A percentile compares a stretch with the other conserved stretches of the same genome.
phyloP scores from a whole-genome alignment of 1,284 basidiomycete genomes.

The Boletus sp. region DNA sequence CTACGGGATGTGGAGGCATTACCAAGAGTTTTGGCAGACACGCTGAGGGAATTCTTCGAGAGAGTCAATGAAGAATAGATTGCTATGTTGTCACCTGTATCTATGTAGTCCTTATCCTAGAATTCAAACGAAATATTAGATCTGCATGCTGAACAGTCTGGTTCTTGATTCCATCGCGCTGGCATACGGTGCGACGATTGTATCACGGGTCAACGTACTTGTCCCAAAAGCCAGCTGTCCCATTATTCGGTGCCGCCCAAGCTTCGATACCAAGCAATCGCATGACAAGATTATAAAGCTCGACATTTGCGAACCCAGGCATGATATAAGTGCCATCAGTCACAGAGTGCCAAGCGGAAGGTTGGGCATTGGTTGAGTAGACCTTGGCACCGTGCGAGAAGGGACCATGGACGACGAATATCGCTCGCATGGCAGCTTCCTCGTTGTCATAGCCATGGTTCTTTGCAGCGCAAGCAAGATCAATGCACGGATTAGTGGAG shows the following conservation, averaged over 20 bases:
- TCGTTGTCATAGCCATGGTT: conserved; percentile 84
- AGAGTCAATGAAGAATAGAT: conserved; percentile 57
- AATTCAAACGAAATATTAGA: conserved; percentile 6
- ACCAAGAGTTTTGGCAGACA: conserved; percentile 89
- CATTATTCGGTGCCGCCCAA: conserved; percentile 65
- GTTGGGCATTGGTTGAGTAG: conserved; percentile 29
- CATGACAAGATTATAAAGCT: conserved; percentile 81
- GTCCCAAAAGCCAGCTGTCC: conserved; percentile 78
- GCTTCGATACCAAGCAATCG: conserved; percentile 65
- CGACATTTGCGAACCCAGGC: conserved; percentile 77
- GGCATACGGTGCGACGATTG: neutral
- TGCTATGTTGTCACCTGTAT: neutral
- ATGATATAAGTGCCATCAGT: conserved; percentile 66
- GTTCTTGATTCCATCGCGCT: neutral
- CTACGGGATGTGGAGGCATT: conserved; percentile 88
- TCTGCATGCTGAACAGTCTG: neutral
- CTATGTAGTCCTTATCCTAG: neutral
- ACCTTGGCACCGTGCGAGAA: conserved; percentile 66
- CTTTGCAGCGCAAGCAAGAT: conserved; percentile 32
- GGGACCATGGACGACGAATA: conserved; percentile 87
- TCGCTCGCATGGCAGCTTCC: conserved; percentile 76
- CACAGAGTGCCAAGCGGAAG: conserved; percentile 63
- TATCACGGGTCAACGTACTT: conserved; percentile 46
- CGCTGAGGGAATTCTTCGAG: conserved; percentile 89
- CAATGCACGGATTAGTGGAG: neutral